Conservation (phyloP, 129 eudicot genomes). For the Centrapalus pauciflorus region DNA sequence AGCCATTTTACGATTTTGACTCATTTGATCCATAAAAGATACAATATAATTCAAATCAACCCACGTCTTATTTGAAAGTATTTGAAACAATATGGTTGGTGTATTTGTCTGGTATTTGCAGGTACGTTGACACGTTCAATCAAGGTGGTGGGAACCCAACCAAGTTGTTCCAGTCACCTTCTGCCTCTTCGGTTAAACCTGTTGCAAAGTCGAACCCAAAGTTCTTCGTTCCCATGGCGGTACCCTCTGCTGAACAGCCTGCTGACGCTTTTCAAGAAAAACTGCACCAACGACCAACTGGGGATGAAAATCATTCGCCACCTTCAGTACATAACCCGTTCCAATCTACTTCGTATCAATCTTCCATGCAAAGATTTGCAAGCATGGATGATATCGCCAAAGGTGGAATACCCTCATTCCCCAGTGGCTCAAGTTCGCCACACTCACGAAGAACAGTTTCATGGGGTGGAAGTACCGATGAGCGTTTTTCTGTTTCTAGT, state of each 20-base stretch:
- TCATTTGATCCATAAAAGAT: no score
- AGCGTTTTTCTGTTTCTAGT: slow-evolving; percentile 32
- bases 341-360: slow-evolving; percentile 41
- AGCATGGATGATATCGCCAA: slow-evolving; percentile 63
- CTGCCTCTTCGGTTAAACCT: slow-evolving; percentile 55
- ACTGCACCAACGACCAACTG: slow-evolving; percentile 26
- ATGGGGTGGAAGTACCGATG: slow-evolving; percentile 66
- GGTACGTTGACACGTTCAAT: slow-evolving; percentile 97
- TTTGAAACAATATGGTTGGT: background rate
- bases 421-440: slow-evolving; percentile 32
- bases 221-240: slow-evolving; percentile 73
- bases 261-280: slow-evolving; percentile 16
- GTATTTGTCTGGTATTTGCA: slow-evolving; percentile 24
- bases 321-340: slow-evolving; percentile 25
- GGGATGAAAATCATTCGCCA: slow-evolving; percentile 29
- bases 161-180: slow-evolving; percentile 71
- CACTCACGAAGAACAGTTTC: slow-evolving; percentile 81
- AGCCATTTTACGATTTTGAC: no score
- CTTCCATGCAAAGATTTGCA: slow-evolving; percentile 66
- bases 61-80: no score
- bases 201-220: slow-evolving; percentile 45
- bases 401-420: slow-evolving; percentile 24
- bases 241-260: slow-evolving; percentile 36
- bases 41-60: no score
- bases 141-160: slow-evolving; percentile 76